Evolutionary conservation across 2,329 filamentous ascomycete species (phyloP), one percentile per base, ranked within the genome.

Genomic region (Xylariaceae sp.): DNA sequence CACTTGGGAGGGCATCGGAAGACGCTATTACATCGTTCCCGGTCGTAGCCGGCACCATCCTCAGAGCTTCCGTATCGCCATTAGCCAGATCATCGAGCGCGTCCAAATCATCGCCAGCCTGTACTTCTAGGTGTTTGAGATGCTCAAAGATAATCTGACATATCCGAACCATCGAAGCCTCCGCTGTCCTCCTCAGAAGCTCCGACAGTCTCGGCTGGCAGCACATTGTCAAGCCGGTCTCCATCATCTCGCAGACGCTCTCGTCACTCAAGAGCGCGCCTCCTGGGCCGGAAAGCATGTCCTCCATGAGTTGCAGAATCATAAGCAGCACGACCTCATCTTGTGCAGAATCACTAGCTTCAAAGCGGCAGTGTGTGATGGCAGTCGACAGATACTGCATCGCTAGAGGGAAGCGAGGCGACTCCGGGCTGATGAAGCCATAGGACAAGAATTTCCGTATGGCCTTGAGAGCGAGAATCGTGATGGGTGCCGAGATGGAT

Each of bases 241-340:
- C 92, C 90, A 98, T 97, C 88, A 98, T 97, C 61, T 96, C 88
- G 60, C 94, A 98, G 9, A 98, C 88, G 58, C 90, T 97, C 66
- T 97, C 90, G 55, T 98, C 92, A 42, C 90, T 94, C n/a, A 98
- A 70, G 9, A 97, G 78, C 50, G 94, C 84, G 26, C 92, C 92
- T 19, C 90, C 88, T 0, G 89, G 87, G 0, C 92, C 87, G 12
- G 89, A 94, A 54, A 98, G 83, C 85, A 98, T 96, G 56, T 88
- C 86, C 64, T 98, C 92, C 92, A 98, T 98, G 32, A 98, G 74
- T 59, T 95, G 92, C 43, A 98, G 65, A 54, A 98, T 97, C 66
- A 94, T 84, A 40, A 97, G 70, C 38, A 97, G 74, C 11, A 98
- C 94, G 37, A 97, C 88, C 63, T 98, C 92, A 57, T 96, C 92